Evolutionary conservation across 805 yeast species (phyloP).

Genomic region (Lipomyces lipofer): DNA sequence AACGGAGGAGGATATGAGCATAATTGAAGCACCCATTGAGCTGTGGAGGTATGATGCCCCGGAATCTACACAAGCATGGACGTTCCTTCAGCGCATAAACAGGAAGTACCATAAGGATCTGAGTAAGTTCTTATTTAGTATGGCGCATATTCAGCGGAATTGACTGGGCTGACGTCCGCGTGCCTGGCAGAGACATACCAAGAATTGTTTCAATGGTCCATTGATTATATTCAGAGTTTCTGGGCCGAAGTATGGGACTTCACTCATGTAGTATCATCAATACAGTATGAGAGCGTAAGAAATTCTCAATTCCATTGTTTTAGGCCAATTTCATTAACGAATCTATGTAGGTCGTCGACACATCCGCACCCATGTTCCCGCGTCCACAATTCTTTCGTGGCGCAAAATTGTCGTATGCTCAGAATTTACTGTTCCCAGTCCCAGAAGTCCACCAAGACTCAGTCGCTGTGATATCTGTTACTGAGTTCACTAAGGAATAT

Average conservation of each 20-base stretch:
- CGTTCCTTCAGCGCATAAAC: conserved; percentile 15
- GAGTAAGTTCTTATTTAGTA: conserved; percentile 7
- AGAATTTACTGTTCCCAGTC: conserved; percentile 31
- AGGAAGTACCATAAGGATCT: conserved; percentile 4
- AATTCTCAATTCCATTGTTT: not conserved
- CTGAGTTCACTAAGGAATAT: conserved; percentile 14
- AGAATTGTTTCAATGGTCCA: conserved; percentile 31
- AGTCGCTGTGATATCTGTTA: conserved; percentile 32
- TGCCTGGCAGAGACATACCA: conserved; percentile 17
- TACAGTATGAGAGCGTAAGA: conserved; percentile 8
- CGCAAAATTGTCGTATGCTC: conserved; percentile 32
- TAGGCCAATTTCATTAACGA: not conserved
- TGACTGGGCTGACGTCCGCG: not conserved
- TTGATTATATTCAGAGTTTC: conserved; percentile 17
- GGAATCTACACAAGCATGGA: conserved; percentile 13
- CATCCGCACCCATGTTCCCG: conserved; percentile 30
- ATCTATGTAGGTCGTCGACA: conserved; percentile 16
- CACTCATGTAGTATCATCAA: conserved; percentile 21
- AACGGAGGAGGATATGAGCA: conserved; percentile 14
- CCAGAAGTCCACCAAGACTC: conserved; percentile 25
- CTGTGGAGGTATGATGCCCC: conserved; percentile 24
- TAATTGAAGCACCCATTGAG: conserved; percentile 18
- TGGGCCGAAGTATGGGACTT: conserved; percentile 32
- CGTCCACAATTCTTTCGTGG: conserved; percentile 31
- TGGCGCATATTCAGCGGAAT: too few relatives aligned